A percentile compares a stretch with the other conserved stretches of the same genome.
Evolutionary conservation across 345 rosid genomes (phyloP).

Genomic region (Jatropha curcas): DNA sequence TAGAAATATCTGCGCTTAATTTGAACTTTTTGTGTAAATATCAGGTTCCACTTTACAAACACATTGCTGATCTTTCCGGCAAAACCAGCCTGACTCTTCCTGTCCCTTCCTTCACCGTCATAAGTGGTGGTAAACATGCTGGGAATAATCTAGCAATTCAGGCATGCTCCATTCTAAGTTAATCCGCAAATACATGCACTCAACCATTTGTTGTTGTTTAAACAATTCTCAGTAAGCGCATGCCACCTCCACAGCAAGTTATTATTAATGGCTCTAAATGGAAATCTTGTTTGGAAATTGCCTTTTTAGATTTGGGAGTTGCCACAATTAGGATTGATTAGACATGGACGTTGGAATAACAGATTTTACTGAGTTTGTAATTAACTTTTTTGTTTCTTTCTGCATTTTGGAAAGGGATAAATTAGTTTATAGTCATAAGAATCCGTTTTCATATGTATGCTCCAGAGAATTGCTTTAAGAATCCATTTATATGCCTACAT

Average conservation of each 20-base stretch:
- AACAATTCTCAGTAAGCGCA: background rate
- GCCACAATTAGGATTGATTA: background rate
- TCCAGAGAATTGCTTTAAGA: background rate
- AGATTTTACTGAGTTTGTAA: background rate
- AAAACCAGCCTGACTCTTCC: slow-evolving; percentile 68
- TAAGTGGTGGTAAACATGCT: slow-evolving; percentile 91
- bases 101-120: slow-evolving; percentile 90
- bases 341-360: background rate
- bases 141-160: slow-evolving; percentile 79
- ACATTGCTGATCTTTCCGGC: slow-evolving; percentile 84
- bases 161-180: slow-evolving; percentile 41
- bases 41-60: slow-evolving; percentile 91
- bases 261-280: background rate
- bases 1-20: slow-evolving; percentile 6
- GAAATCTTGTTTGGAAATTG: background rate
- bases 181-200: slow-evolving; percentile 2
- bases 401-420: slow-evolving; percentile 1
- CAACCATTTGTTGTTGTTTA: background rate
- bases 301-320: background rate
- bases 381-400: background rate
- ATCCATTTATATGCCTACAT: background rate
- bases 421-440: background rate
- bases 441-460: background rate
- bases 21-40: slow-evolving; percentile 24
- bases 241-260: slow-evolving; percentile 3